Conservation (phyloP, 2,329 filamentous ascomycete species). For the Aspergillus viridinutans region DNA sequence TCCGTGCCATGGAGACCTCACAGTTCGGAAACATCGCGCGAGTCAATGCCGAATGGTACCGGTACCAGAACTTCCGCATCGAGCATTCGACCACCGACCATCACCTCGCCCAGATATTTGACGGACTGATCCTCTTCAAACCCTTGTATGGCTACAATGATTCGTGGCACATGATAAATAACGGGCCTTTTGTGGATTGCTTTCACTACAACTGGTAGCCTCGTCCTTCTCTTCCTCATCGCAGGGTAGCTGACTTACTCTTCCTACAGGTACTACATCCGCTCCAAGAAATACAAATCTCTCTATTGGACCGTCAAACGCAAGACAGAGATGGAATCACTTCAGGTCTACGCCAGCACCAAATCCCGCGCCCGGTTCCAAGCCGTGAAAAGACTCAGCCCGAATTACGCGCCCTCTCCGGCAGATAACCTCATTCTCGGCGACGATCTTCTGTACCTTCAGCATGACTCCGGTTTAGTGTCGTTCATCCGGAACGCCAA, state of each 20-base stretch:
- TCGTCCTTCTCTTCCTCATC: neutral
- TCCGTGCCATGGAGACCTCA: neutral
- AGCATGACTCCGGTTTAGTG: neutral
- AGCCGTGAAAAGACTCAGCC: neutral
- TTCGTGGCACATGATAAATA: neutral
- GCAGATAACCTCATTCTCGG: neutral
- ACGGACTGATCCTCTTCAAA: neutral
- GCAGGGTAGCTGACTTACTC: neutral
- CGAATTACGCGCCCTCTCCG: neutral
- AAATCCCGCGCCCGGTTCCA: neutral
- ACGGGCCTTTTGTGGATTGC: neutral
- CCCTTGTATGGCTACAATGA: neutral
- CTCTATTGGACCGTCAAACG: neutral
- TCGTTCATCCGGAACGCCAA: neutral
- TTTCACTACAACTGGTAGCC: neutral
- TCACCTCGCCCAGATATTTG: neutral
- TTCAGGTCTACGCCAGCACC: neutral
- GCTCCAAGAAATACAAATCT: neutral
- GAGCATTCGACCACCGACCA: neutral
- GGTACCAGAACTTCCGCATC: neutral
- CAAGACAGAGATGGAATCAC: neutral
- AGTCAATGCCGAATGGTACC: neutral
- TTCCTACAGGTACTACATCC: neutral
- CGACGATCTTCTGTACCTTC: neutral
- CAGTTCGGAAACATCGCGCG: neutral